A percentile compares a stretch with the other conserved stretches of the same genome.
phyloP scores from a whole-genome alignment of 1,284 basidiomycete genomes.

The Cryptococcus sp. region DNA sequence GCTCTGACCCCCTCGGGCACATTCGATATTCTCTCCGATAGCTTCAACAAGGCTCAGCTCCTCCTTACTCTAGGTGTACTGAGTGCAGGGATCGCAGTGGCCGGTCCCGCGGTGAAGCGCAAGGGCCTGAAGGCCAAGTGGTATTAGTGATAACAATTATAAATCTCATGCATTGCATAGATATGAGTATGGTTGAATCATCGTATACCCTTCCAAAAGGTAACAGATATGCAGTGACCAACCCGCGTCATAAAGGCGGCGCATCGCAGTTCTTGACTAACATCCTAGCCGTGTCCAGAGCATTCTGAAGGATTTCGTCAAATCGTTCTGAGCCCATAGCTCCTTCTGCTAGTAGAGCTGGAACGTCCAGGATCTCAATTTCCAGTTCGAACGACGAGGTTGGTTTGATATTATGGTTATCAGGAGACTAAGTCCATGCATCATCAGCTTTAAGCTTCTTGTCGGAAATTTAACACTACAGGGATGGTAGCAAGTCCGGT shows the following conservation, averaged over 20 bases:
- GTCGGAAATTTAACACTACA: constrained; percentile 1
- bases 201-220: too few relatives aligned
- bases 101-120: constrained; percentile 57
- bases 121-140: constrained; percentile 49
- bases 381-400: constrained; percentile 59
- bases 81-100: constrained; percentile 69
- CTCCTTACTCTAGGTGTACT: constrained; percentile 78
- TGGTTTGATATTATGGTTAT: constrained; percentile 10
- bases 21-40: constrained; percentile 88
- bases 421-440: constrained; percentile 4
- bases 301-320: constrained; percentile 56
- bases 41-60: constrained; percentile 92
- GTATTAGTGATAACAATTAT: constrained; percentile 33
- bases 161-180: constrained; percentile 10
- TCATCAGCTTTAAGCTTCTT: constrained; percentile 2
- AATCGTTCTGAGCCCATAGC: constrained; percentile 53
- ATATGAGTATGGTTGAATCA: neutral
- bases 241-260: neutral
- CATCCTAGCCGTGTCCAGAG: constrained; percentile 58
- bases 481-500: neutral
- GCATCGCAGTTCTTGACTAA: constrained; percentile 52
- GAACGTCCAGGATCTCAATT: constrained; percentile 59
- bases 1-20: constrained; percentile 77
- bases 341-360: constrained; percentile 56
- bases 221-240: too few relatives aligned